Evolutionary conservation across 1,139 yeast species (phyloP), one percentile per base, ranked within the genome.

Genomic region (Citeromyces hawaiiensis): DNA sequence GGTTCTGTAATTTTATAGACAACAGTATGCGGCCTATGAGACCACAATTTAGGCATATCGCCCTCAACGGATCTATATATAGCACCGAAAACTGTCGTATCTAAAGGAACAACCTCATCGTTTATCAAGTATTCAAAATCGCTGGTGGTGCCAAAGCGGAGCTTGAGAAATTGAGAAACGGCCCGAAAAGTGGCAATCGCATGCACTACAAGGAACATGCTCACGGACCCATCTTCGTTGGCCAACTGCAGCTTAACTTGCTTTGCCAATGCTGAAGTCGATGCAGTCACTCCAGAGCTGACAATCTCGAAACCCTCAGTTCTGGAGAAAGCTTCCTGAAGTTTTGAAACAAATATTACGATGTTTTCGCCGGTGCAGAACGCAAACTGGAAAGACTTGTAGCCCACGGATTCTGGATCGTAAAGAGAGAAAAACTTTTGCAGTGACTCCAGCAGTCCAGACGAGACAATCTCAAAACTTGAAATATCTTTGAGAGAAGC

Each of bases 101-200:
- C 87, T 30, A 64, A 63, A 1, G 88, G 81, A 17, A 86, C 66
- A 0, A 61, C 63, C 44, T 76, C 76, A 11, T 72, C 87, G 45
- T 77, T 68, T 18, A 80, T 60, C 5, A 63, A 61, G 52, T 87
- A 87, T 61, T 23, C 13, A 16, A 14, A 19, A 10, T 38, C 36
- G 14, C 18, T 18, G 9, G n/a, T 23, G 11, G 27, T 15, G 9
- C 55, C 55, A 4, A 59, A 45, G 37, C 72, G 54, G 39, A 59
- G 61, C 37, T 59, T 72, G 45, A 80, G 59, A 50, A 83, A 86
- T 2, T 76, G 70, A 39, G 75, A 79, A 34, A 88, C 67, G 1
- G 88, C 74, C 43, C 70, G 72, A 53, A 86, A 80, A 0, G 96
- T 82, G 0, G 96, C 94, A 49, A 87, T 79, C 0, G 94, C 94